Conservation (phyloP, 768 basidiomycete genomes). For the Suillus subluteus region DNA sequence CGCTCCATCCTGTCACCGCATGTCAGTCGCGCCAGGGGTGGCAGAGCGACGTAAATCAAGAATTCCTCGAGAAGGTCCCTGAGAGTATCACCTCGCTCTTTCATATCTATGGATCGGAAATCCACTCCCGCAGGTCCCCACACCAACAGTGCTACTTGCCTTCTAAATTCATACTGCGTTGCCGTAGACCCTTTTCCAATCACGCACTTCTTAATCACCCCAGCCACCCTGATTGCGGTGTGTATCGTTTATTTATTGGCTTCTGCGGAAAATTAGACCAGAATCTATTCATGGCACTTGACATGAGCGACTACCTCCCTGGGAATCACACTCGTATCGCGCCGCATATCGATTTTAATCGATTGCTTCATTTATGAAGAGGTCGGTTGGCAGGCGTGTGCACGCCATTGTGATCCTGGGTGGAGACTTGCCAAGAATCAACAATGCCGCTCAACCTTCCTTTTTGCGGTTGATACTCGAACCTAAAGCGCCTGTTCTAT, state of each 20-base stretch:
- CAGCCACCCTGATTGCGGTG: conserved; percentile 24
- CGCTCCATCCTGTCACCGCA: conserved; percentile 18
- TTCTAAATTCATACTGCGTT: conserved; percentile 19
- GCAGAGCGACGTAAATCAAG: conserved; percentile 30
- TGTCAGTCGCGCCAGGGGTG: conserved; percentile 16
- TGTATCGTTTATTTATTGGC: conserved; percentile 11
- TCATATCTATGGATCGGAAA: conserved; percentile 16
- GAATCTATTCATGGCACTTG: conserved; percentile 19
- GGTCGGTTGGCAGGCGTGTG: conserved; percentile 21
- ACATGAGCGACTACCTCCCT: conserved; percentile 10
- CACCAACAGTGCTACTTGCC: conserved; percentile 10
- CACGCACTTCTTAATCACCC: conserved; percentile 25
- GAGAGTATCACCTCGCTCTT: conserved; percentile 8
- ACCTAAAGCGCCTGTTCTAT: conserved; percentile 23
- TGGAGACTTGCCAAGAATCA: conserved; percentile 18
- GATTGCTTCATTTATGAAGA: conserved; percentile 31
- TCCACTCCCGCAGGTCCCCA: conserved; percentile 15
- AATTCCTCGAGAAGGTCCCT: conserved; percentile 15
- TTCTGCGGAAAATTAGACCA: conserved; percentile 12
- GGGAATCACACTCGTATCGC: conserved; percentile 18
- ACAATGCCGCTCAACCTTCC: conserved; percentile 32
- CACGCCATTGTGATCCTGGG: conserved; percentile 15
- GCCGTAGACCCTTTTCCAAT: conserved; percentile 18
- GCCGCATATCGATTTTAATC: conserved; percentile 24
- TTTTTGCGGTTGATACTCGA: conserved; percentile 28